These are phyloP conservation scores for Auriculariales sp. DNA, from an alignment of 768 basidiomycete genomes.

Conservation along the genomic window DNA sequence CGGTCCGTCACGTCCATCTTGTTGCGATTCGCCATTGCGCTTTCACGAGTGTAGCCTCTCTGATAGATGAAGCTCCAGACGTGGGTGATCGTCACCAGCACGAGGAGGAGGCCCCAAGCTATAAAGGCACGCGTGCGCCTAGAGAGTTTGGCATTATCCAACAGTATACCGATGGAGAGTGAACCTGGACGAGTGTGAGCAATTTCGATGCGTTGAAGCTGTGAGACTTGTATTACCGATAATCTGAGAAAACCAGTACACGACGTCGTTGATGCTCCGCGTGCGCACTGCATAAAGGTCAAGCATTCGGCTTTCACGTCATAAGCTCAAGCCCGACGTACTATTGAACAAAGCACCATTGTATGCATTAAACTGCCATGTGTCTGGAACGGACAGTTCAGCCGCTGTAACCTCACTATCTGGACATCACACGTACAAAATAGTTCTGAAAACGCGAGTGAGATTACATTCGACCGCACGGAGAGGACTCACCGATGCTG, in stretches of 20 bases:
- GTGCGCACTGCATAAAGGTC: slow-evolving; percentile 33
- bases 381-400: slow-evolving; percentile 2
- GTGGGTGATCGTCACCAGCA: slow-evolving; percentile 49
- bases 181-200: slow-evolving; percentile 18
- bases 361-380: slow-evolving; percentile 60
- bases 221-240: slow-evolving; percentile 28
- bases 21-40: slow-evolving; percentile 14
- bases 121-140: slow-evolving; percentile 59
- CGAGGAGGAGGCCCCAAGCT: slow-evolving; percentile 48
- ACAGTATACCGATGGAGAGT: slow-evolving; percentile 48
- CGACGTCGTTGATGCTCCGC: slow-evolving; percentile 58
- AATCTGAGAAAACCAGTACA: slow-evolving; percentile 74
- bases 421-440: slow-evolving; percentile 4
- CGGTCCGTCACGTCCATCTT: slow-evolving; percentile 48
- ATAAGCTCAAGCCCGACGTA: neutral
- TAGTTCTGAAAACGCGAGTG: neutral
- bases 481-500: slow-evolving; percentile 23
- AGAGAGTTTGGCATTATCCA: slow-evolving; percentile 39
- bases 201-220: neutral
- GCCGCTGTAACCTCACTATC: neutral
- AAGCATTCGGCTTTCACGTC: neutral
- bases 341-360: slow-evolving; percentile 68
- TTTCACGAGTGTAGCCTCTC: slow-evolving; percentile 45
- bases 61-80: slow-evolving; percentile 70
- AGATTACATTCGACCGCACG: neutral